Conservation (phyloP, 1,139 yeast genomes). For the Meyerozyma smithsonii region DNA sequence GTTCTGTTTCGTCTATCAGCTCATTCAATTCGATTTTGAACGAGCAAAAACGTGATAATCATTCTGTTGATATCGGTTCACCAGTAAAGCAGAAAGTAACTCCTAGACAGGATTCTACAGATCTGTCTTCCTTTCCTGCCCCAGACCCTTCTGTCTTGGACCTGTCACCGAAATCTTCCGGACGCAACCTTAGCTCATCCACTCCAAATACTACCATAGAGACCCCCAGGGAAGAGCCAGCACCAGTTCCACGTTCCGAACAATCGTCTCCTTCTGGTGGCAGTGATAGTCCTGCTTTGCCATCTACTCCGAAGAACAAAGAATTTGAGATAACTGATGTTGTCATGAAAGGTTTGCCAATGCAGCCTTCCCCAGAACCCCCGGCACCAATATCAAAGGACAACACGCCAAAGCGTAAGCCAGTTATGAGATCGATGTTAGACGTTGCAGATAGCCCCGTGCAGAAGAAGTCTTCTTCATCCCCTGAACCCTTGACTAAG, state of each 20-base stretch:
- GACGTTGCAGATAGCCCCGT: slow-evolving; percentile 8
- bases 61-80: background rate
- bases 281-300: background rate
- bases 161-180: too few relatives aligned
- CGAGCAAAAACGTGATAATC: background rate
- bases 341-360: background rate
- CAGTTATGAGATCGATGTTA: slow-evolving; percentile 8
- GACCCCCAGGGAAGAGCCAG: too few relatives aligned
- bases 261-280: background rate
- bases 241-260: background rate
- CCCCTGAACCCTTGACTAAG: background rate
- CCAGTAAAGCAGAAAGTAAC: background rate
- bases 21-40: slow-evolving; percentile 18
- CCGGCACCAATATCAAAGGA: slow-evolving; percentile 6
- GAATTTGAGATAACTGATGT: background rate
- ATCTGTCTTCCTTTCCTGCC: background rate
- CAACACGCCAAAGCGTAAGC: background rate
- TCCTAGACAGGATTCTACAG: too few relatives aligned
- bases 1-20: slow-evolving; percentile 23
- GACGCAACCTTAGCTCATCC: too few relatives aligned
- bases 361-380: slow-evolving; percentile 1
- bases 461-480: too few relatives aligned
- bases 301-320: background rate
- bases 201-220: too few relatives aligned
- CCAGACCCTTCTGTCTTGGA: background rate